Conservation (phyloP, 2,329 filamentous ascomycete genomes). For the Chalaropsis thielavioides region DNA sequence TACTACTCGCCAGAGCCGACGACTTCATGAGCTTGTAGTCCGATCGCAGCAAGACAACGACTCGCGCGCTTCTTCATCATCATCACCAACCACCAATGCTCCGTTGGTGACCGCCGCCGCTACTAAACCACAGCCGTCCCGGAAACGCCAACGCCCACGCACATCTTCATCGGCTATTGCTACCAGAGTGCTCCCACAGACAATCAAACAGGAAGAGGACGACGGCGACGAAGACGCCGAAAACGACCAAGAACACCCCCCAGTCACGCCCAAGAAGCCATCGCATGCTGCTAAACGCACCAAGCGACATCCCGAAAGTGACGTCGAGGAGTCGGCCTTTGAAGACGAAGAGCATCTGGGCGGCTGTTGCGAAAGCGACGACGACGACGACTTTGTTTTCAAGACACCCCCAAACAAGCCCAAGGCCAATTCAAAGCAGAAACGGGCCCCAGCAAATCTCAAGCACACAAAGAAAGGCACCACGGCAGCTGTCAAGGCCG, state of each 20-base stretch:
- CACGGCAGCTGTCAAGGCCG: not conserved
- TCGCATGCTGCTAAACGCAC: not conserved
- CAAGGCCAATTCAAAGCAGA: not conserved
- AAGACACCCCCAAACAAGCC: not conserved
- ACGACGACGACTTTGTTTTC: conserved; percentile 12
- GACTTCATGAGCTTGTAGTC: not conserved
- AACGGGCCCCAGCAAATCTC: not conserved
- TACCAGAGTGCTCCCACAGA: not conserved
- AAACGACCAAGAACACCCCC: not conserved
- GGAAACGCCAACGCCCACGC: not conserved
- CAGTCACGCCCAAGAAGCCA: not conserved
- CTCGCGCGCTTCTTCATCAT: not conserved
- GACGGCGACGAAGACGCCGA: not conserved
- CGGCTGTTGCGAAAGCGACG: conserved; percentile 13
- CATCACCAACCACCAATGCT: no score
- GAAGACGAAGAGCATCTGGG: conserved; percentile 10
- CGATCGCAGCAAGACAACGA: not conserved
- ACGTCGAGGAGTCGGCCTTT: conserved; percentile 9
- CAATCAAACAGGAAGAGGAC: not conserved
- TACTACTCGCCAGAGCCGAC: not conserved
- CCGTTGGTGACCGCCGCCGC: not conserved
- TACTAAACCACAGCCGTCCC: not conserved
- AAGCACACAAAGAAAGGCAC: conserved; percentile 5
- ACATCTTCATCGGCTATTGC: not conserved
- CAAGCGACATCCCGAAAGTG: conserved; percentile 1